phyloP scores from a whole-genome alignment of 164 flowering plant genomes.

The Protea cynaroides region DNA sequence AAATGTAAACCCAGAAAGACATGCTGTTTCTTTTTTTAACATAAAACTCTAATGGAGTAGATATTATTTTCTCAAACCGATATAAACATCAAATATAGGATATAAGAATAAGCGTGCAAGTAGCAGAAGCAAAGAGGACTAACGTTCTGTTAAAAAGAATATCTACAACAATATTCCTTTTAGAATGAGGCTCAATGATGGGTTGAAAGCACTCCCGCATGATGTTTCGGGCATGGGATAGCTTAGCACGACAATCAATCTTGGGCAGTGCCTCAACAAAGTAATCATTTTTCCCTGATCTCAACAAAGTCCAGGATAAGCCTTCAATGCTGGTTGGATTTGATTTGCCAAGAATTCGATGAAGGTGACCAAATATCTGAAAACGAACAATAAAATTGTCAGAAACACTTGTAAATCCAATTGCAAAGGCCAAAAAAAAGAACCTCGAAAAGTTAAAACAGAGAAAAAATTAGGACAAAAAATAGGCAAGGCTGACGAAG shows the following conservation, averaged over 20 bases:
- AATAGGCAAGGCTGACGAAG: too few species aligned
- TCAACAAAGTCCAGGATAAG: slow-evolving; percentile 25
- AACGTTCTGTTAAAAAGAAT: slow-evolving; percentile 24
- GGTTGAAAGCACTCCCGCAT: slow-evolving; percentile 29
- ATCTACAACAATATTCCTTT: slow-evolving; percentile 26
- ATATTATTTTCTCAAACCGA: too few species aligned
- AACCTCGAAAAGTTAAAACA: too few species aligned
- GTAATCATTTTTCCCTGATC: slow-evolving; percentile 14
- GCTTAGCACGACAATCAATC: slow-evolving; percentile 6
- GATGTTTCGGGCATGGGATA: slow-evolving; percentile 16
- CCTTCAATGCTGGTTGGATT: slow-evolving; percentile 20
- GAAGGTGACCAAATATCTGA: slow-evolving; percentile 24
- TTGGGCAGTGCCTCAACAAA: background rate
- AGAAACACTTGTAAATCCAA: background rate
- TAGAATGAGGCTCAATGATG: slow-evolving; percentile 23
- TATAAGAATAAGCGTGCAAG: background rate
- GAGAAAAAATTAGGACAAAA: too few species aligned
- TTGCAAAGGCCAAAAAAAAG: too few species aligned
- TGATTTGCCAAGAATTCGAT: slow-evolving; percentile 23
- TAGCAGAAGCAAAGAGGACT: slow-evolving; percentile 5
- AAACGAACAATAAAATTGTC: slow-evolving; percentile 2
- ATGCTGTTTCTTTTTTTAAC: too few species aligned
- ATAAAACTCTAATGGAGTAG: too few species aligned
- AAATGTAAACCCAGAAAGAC: too few species aligned
- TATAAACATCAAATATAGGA: too few species aligned